Percentiles rank a stretch among this genome's conserved stretches.
Conservation (phyloP, 23 red algal species). For the Pyropia haitanensis region DNA sequence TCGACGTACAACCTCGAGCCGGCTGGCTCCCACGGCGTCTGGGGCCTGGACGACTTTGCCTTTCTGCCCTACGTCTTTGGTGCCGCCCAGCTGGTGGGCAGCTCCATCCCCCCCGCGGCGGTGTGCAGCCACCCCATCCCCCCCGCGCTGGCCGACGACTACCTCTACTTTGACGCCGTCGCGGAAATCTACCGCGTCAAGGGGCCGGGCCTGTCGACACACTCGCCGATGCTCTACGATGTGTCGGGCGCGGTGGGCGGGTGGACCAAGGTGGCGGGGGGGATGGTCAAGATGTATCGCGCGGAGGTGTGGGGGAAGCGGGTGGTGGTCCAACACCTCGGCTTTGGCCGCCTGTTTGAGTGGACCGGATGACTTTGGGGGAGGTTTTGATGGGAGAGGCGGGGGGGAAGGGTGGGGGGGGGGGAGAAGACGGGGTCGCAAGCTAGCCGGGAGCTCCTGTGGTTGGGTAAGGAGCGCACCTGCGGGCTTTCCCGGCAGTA, state of each 20-base stretch:
- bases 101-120: background rate
- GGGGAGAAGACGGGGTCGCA: background rate
- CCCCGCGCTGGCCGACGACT: slow-evolving; percentile 47
- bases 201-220: slow-evolving; percentile 71
- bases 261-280: slow-evolving; percentile 82
- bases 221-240: slow-evolving; percentile 86
- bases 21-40: slow-evolving; percentile 94
- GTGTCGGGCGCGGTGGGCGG: slow-evolving; percentile 59
- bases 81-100: slow-evolving; percentile 66
- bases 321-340: slow-evolving; percentile 78
- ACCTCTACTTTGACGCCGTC: slow-evolving; percentile 92
- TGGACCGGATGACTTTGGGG: slow-evolving; percentile 2
- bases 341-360: slow-evolving; percentile 73
- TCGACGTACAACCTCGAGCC: slow-evolving; percentile 79
- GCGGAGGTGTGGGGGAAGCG: slow-evolving; percentile 95
- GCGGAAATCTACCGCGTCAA: slow-evolving; percentile 81
- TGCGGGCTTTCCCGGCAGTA: background rate
- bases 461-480: background rate
- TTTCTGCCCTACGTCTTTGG: slow-evolving; percentile 94
- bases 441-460: background rate
- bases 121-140: slow-evolving; percentile 2
- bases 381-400: background rate
- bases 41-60: slow-evolving; percentile 95
- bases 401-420: background rate
- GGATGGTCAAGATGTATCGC: slow-evolving; percentile 92